These are phyloP conservation scores for Chaetomium strumarium DNA, from an alignment of 2,329 filamentous ascomycete species.

Conservation along the genomic window DNA sequence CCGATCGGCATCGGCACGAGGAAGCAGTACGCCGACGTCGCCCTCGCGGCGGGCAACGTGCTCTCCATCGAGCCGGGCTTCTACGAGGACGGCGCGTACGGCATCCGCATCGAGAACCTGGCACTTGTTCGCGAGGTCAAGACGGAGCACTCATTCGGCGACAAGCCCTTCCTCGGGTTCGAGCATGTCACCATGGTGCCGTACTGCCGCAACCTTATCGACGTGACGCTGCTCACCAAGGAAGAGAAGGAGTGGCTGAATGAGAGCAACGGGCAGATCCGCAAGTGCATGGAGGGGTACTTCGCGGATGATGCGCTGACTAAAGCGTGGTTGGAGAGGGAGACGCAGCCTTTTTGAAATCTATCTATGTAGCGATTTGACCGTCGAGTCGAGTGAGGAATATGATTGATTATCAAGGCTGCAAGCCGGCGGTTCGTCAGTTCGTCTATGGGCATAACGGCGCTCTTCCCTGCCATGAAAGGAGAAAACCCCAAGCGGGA, in stretches of 20 bases:
- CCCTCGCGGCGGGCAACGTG: conserved; percentile 86
- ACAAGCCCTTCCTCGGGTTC: conserved; percentile 90
- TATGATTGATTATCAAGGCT: not conserved
- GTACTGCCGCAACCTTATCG: conserved; percentile 83
- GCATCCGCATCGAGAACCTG: conserved; percentile 94
- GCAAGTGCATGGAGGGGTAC: conserved; percentile 71
- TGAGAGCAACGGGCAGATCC: conserved; percentile 73
- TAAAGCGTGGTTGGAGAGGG: conserved; percentile 74
- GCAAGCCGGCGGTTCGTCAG: no score
- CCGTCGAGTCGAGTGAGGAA: no score
- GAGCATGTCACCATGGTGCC: conserved; percentile 97
- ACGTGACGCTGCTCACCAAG: conserved; percentile 62
- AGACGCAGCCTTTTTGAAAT: conserved; percentile 62
- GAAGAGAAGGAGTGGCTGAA: conserved; percentile 84
- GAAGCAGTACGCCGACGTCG: conserved; percentile 84
- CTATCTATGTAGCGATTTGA: not conserved
- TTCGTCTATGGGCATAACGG: not conserved
- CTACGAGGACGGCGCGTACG: conserved; percentile 92
- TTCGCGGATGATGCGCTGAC: conserved; percentile 70
- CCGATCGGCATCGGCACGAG: conserved; percentile 94
- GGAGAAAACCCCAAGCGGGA: no score
- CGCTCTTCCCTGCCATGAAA: not conserved
- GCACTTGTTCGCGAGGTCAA: conserved; percentile 85
- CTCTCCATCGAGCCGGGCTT: conserved; percentile 95
- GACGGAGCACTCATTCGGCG: conserved; percentile 82